A percentile compares a stretch with the other conserved stretches of the same genome.
phyloP scores from a whole-genome alignment of 192 early-diverging fungal species.

The Coemansia sp. region DNA sequence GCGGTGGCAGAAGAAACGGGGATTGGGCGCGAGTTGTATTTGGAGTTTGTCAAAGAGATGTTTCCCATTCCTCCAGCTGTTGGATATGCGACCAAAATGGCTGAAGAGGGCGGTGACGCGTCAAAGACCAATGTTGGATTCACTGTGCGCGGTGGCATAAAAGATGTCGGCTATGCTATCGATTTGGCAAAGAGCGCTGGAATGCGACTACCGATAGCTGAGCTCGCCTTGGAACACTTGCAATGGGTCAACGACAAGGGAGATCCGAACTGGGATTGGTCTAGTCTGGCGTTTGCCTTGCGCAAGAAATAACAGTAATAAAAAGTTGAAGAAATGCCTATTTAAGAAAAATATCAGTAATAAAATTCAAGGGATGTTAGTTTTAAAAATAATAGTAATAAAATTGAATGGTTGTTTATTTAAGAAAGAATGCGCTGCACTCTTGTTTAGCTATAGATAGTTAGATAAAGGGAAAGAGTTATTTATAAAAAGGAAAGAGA shows the following conservation, averaged over 20 bases:
- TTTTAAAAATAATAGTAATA: not conserved
- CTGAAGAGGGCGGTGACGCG: conserved; percentile 29
- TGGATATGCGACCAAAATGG: conserved; percentile 56
- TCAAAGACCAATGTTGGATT: conserved; percentile 45
- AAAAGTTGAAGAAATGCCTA: not conserved
- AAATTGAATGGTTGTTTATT: conserved; percentile 9
- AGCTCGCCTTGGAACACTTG: conserved; percentile 39
- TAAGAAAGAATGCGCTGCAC: conserved; percentile 11
- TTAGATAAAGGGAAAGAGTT: not conserved
- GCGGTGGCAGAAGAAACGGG: conserved; percentile 62
- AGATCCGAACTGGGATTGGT: conserved; percentile 48
- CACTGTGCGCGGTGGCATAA: conserved; percentile 40
- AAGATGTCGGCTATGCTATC: conserved; percentile 45
- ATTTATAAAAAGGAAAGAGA: conserved; percentile 3
- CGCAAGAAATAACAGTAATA: conserved; percentile 20
- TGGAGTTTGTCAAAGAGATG: conserved; percentile 59
- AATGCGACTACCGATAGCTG: conserved; percentile 36
- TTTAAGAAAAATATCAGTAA: not conserved
- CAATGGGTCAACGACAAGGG: conserved; percentile 46
- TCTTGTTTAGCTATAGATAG: conserved; percentile 3
- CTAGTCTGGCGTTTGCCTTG: conserved; percentile 31
- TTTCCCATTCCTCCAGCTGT: conserved; percentile 56
- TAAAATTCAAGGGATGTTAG: not conserved
- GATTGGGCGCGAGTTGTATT: conserved; percentile 57
- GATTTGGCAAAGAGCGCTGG: conserved; percentile 39